Evolutionary conservation across 1,139 yeast genomes (phyloP), one percentile per base, ranked within the genome.

Genomic region (Suhomyces bokatorum): DNA sequence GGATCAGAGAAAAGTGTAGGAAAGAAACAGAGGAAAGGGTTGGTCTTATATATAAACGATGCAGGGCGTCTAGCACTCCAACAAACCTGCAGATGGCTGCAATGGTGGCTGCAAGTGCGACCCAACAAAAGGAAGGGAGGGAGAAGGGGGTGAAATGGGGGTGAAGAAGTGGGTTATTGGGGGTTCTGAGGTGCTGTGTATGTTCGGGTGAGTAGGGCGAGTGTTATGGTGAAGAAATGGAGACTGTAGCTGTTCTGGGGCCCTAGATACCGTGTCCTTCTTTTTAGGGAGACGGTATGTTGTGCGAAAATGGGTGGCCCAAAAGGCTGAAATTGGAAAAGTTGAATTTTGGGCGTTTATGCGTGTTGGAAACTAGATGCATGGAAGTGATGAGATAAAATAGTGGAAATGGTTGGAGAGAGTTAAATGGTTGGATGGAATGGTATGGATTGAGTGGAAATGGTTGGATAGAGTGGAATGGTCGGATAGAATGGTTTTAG

Each of bases 91-190:
- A 20, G 24, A 20, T 20, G 35, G 16, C 39, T 37, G 42, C 35
- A 42, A 30, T 10, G 15, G 15, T 40, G 43, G 43, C 39, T 26
- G 45, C 42, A 38, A 36, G 40, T 32, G 44, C 36, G 41, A 38
- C 35, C 28, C 40, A 31, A 16, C 40, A 32, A 32, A 38, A 32
- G 29, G n/a, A 26, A 5, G 29, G 29, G 29, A 12, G n/a, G 10
- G 29, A 24, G 9, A 26, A 7, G 29, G 29, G 29, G n/a, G n/a
- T 4, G n/a, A 11, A 26, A 4, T 2, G 29, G 6, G n/a, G n/a
- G 10, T 5, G 12, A 9, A 9, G 27, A 7, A 3, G 27, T 5
- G 27, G 7, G 27, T 3, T 3, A 26, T 5, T 6, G 6, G 5
- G 27, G 12, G 12, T 9, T 5, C 5, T 26, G 12, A 7, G 27